Evolutionary conservation across 129 eudicot species (phyloP).

Genomic region (Smallanthus sonchifolius): DNA sequence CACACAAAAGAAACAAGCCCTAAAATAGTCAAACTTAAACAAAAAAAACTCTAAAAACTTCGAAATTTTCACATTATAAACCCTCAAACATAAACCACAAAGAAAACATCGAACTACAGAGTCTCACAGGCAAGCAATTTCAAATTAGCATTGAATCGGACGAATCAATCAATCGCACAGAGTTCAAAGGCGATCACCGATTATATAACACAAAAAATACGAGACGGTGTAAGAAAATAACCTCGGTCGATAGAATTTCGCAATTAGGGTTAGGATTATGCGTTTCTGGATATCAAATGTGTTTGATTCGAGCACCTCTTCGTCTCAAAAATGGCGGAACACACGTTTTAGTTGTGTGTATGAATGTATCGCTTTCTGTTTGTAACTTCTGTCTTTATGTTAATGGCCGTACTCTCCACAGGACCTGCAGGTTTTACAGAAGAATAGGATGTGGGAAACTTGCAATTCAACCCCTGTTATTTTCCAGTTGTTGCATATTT

Average conservation of each 20-base stretch:
- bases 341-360: conserved; percentile 24
- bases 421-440: conserved; percentile 16
- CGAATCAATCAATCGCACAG: not conserved
- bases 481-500: not conserved
- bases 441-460: not conserved
- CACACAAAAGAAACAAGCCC: not conserved
- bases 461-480: not conserved
- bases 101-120: conserved; percentile 8
- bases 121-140: conserved; percentile 15
- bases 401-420: conserved; percentile 1
- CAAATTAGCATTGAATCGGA: conserved; percentile 9
- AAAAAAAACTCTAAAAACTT: not conserved
- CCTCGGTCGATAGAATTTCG: conserved; percentile 17
- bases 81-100: conserved; percentile 19
- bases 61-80: not conserved
- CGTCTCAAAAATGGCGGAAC: conserved; percentile 27
- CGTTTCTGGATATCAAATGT: not conserved
- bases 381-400: conserved; percentile 9
- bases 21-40: not conserved
- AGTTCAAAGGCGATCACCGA: conserved; percentile 4
- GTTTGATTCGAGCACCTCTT: not conserved
- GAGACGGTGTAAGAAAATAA: conserved; percentile 3
- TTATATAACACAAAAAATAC: not conserved
- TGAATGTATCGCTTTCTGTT: conserved; percentile 14
- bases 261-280: conserved; percentile 17